Evolutionary conservation across 106 monocot genomes (phyloP).

Genomic region (Posidonia australis): DNA sequence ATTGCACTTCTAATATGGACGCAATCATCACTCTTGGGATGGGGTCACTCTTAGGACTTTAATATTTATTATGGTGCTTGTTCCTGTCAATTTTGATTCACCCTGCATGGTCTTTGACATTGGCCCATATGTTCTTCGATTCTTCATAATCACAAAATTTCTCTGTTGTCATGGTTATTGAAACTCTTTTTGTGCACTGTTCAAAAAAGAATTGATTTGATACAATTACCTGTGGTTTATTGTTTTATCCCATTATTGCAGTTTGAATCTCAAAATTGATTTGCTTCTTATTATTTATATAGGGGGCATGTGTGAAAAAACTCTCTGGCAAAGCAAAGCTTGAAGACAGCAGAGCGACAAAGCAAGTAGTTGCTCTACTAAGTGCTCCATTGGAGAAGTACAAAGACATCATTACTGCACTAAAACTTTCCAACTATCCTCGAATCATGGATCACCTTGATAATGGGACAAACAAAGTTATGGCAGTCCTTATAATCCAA

Average conservation of each 20-base stretch:
- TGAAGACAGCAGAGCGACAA: conserved; percentile 80
- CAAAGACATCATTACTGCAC: conserved; percentile 85
- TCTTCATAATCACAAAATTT: too few relatives aligned
- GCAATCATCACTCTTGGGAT: too few relatives aligned
- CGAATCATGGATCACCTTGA: conserved; percentile 96
- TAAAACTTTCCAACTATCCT: conserved; percentile 95
- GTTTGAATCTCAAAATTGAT: neutral
- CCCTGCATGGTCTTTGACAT: too few relatives aligned
- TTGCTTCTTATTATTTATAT: conserved; percentile 1
- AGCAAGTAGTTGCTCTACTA: conserved; percentile 94
- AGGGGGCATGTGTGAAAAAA: conserved; percentile 96
- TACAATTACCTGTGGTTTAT: too few relatives aligned
- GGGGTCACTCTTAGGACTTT: too few relatives aligned
- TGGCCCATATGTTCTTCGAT: too few relatives aligned
- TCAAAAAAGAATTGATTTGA: too few relatives aligned
- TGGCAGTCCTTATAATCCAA: conserved; percentile 99
- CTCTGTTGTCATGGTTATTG: too few relatives aligned
- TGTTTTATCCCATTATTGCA: neutral
- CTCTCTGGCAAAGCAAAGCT: conserved; percentile 88
- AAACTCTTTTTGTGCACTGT: too few relatives aligned
- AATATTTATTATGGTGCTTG: too few relatives aligned
- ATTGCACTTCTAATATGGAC: too few relatives aligned
- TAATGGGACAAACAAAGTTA: conserved; percentile 82
- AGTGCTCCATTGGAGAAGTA: conserved; percentile 98
- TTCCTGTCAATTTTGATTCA: too few relatives aligned